These are phyloP conservation scores for Podaxis sp. DNA, from an alignment of 768 basidiomycete species.

Conservation along the genomic window DNA sequence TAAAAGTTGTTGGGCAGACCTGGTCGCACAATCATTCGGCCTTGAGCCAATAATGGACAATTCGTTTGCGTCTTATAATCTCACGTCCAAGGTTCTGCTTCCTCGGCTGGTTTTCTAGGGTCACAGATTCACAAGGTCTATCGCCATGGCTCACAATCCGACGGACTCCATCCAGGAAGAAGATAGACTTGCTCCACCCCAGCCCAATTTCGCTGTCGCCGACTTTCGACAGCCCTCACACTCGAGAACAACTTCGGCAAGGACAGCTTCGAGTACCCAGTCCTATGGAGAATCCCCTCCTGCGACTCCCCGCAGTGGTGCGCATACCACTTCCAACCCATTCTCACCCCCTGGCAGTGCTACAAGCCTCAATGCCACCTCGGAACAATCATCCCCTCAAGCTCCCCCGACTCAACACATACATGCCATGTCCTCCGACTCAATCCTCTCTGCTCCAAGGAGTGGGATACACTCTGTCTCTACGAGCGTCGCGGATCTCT, in stretches of 20 bases:
- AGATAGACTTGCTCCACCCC: conserved; percentile 32
- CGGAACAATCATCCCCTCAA: conserved; percentile 28
- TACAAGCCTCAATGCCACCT: conserved; percentile 39
- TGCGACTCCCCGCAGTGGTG: conserved; percentile 39
- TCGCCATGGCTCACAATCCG: conserved; percentile 5
- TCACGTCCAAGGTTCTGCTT: conserved; percentile 21
- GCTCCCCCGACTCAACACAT: conserved; percentile 18
- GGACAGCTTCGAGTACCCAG: conserved; percentile 16
- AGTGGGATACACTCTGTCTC: conserved; percentile 38
- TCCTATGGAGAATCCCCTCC: conserved; percentile 39
- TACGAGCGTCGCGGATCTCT: conserved; percentile 44
- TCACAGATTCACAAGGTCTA: conserved; percentile 8
- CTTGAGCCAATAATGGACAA: conserved; percentile 25
- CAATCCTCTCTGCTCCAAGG: conserved; percentile 25
- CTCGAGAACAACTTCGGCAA: conserved; percentile 34
- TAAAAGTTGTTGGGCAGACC: conserved; percentile 29
- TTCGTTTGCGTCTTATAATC: conserved; percentile 29
- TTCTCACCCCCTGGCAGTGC: conserved; percentile 55
- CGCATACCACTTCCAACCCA: conserved; percentile 38
- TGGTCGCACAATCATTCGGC: conserved; percentile 23
- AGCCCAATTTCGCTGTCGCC: conserved; percentile 29
- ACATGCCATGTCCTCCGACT: conserved; percentile 28
- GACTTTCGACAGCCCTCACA: conserved; percentile 22
- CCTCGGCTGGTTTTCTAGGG: conserved; percentile 19
- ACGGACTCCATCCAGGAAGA: conserved; percentile 6